A percentile compares a stretch with the other conserved stretches of the same genome.
phyloP scores from a whole-genome alignment of 164 flowering plant genomes.

The Platanus orientalis region DNA sequence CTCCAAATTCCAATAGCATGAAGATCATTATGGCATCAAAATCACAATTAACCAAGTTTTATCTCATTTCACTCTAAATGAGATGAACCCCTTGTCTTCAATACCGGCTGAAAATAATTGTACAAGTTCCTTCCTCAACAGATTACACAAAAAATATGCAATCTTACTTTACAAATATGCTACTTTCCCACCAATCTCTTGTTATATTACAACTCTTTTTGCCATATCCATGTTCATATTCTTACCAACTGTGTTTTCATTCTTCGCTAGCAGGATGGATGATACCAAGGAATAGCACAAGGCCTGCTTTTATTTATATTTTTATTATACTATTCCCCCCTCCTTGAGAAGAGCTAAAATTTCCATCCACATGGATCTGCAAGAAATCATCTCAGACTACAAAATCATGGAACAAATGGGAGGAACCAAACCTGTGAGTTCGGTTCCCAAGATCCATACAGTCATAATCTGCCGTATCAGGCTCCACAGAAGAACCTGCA shows the following conservation, averaged over 20 bases:
- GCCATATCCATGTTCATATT: constrained; percentile 7
- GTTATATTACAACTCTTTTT: constrained; percentile 41
- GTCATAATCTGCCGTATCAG: constrained; percentile 50
- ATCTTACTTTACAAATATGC: constrained; percentile 53
- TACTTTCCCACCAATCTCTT: constrained; percentile 37
- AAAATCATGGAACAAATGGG: constrained; percentile 77
- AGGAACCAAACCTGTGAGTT: constrained; percentile 51
- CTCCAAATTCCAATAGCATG: no score
- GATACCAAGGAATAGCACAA: constrained; percentile 14
- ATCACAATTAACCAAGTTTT: background rate
- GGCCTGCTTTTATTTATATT: constrained; percentile 8
- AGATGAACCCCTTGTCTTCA: constrained; percentile 10
- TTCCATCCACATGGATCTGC: constrained; percentile 5
- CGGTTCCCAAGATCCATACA: constrained; percentile 51
- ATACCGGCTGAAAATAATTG: constrained; percentile 23
- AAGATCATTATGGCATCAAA: background rate
- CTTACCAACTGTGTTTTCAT: constrained; percentile 12
- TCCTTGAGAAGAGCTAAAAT: constrained; percentile 7
- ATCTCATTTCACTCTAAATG: constrained; percentile 10
- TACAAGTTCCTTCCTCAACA: constrained; percentile 32
- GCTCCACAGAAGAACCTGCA: constrained; percentile 36
- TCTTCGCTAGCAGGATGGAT: constrained; percentile 15
- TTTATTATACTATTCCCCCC: background rate
- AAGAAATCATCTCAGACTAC: constrained; percentile 43
- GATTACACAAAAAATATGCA: constrained; percentile 33